These are phyloP conservation scores for Cubamyces lactineus DNA, from an alignment of 768 basidiomycete genomes.

Conservation along the genomic window DNA sequence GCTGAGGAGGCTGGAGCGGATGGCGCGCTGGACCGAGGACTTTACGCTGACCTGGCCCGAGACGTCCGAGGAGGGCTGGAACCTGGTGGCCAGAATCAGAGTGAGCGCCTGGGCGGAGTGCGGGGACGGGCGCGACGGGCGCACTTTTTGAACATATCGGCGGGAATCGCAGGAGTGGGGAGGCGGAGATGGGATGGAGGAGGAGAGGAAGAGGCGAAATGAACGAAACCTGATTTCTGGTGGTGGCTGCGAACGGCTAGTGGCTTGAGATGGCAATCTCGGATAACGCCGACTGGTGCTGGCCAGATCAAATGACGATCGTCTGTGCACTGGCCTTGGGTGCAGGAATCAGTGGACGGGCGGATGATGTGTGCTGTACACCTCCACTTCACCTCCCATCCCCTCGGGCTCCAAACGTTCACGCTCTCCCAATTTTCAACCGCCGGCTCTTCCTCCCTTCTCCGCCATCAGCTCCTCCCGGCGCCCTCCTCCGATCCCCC, in stretches of 20 bases:
- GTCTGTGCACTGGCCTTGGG: not conserved
- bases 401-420: no score
- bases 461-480: not conserved
- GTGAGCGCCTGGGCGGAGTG: not conserved
- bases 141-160: slow-evolving; percentile 78
- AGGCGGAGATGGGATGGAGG: not conserved
- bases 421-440: no score
- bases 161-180: not conserved
- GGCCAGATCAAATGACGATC: not conserved
- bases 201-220: not conserved
- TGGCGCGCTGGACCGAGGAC: slow-evolving; percentile 88
- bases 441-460: not conserved
- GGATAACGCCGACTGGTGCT: not conserved
- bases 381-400: no score
- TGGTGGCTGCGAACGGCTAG: no score
- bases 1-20: slow-evolving; percentile 76
- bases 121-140: not conserved
- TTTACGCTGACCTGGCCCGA: slow-evolving; percentile 91
- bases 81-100: slow-evolving; percentile 45
- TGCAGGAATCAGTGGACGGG: no score
- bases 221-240: not conserved
- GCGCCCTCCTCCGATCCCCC: not conserved
- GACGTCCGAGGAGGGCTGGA: slow-evolving; percentile 77
- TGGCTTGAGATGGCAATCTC: not conserved
- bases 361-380: no score